A percentile compares a stretch with the other conserved stretches of the same genome.
These are phyloP conservation scores for Globisporangium okanoganense DNA, from an alignment of 352 stramenopile genomes.

Conservation along the genomic window DNA sequence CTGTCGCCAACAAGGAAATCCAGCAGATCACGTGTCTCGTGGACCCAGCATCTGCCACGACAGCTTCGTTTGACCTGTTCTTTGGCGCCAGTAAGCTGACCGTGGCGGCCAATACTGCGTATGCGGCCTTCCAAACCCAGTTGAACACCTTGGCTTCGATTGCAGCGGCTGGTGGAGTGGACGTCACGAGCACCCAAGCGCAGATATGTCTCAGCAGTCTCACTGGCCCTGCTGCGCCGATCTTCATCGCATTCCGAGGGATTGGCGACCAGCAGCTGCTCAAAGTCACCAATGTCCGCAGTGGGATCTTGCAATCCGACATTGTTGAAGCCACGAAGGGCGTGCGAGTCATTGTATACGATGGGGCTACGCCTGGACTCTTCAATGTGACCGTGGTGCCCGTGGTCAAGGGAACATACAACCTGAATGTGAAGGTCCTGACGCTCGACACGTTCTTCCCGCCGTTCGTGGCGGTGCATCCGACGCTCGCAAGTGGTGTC, in stretches of 20 bases:
- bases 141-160: constrained; percentile 51
- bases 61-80: constrained; percentile 43
- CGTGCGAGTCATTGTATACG: constrained; percentile 67
- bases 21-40: constrained; percentile 59
- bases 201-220: constrained; percentile 34
- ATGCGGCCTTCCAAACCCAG: constrained; percentile 32
- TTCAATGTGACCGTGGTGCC: constrained; percentile 87
- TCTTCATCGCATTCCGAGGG: constrained; percentile 43
- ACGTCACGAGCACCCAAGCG: constrained; percentile 31
- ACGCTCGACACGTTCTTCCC: constrained; percentile 56
- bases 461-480: constrained; percentile 71
- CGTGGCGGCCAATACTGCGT: constrained; percentile 33
- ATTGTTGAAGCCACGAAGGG: constrained; percentile 63
- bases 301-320: constrained; percentile 44
- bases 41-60: constrained; percentile 20
- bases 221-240: constrained; percentile 14
- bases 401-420: constrained; percentile 67
- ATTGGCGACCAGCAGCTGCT: constrained; percentile 47
- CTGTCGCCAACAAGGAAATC: constrained; percentile 52
- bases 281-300: constrained; percentile 31
- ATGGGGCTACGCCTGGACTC: constrained; percentile 47
- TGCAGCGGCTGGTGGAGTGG: constrained; percentile 38
- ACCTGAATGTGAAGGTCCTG: constrained; percentile 49
- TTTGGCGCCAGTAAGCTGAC: constrained; percentile 36
- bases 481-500: constrained; percentile 60